Evolutionary conservation across 2,329 filamentous ascomycete genomes (phyloP).

Genomic region (Nothophoma quercina): DNA sequence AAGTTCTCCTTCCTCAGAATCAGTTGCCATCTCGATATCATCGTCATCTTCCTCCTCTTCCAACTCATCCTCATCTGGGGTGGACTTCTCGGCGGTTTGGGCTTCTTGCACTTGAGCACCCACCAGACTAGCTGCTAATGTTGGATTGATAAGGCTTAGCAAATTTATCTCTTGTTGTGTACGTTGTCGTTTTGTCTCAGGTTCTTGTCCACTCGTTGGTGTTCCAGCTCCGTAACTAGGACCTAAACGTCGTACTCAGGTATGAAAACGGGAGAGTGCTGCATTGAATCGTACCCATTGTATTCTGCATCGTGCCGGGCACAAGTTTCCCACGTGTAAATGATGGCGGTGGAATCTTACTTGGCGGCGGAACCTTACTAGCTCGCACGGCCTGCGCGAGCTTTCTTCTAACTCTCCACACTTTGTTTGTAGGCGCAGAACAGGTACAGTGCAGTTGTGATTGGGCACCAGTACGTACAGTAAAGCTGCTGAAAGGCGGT

Average conservation of each 20-base stretch:
- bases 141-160: slow-evolving; percentile 18
- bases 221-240: not conserved
- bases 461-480: not conserved
- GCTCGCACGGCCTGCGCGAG: not conserved
- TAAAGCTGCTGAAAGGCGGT: not conserved
- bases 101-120: not conserved
- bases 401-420: not conserved
- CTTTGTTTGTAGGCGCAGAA: not conserved
- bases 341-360: not conserved
- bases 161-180: slow-evolving; percentile 16
- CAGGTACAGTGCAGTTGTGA: not conserved
- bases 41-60: slow-evolving; percentile 1
- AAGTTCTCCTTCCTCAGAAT: slow-evolving; percentile 14
- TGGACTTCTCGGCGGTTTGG: not conserved
- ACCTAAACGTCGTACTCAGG: slow-evolving; percentile 4
- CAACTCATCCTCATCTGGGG: not conserved
- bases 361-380: not conserved
- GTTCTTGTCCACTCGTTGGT: not conserved
- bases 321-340: not conserved
- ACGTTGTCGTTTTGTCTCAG: slow-evolving; percentile 7
- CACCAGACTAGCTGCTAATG: slow-evolving; percentile 1
- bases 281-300: slow-evolving; percentile 1
- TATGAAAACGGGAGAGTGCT: not conserved
- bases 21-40: slow-evolving; percentile 13
- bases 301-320: not conserved